A percentile compares a stretch with the other conserved stretches of the same genome.
These are phyloP conservation scores for Penicillium verhagenii DNA, from an alignment of 495 filamentous ascomycete genomes.

Conservation along the genomic window DNA sequence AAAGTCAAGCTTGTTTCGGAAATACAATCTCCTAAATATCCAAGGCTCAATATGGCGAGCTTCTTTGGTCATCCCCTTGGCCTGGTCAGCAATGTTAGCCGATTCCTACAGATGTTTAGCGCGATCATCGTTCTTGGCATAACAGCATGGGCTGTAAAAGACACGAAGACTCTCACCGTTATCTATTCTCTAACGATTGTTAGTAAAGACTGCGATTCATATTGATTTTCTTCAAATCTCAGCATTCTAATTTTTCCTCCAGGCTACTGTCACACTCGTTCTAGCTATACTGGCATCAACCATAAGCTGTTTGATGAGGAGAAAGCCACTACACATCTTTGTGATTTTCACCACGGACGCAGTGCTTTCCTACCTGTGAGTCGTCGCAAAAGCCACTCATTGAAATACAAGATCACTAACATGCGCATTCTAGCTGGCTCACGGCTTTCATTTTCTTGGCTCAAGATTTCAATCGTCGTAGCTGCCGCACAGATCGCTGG, in stretches of 20 bases:
- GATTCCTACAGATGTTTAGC: background rate
- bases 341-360: background rate
- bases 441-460: background rate
- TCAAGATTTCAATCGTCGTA: background rate
- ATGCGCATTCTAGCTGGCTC: background rate
- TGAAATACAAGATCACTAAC: background rate
- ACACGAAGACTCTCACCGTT: background rate
- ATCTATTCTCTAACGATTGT: background rate
- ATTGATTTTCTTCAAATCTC: background rate
- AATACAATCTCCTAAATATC: background rate
- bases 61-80: background rate
- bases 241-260: background rate
- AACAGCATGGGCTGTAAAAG: background rate
- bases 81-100: background rate
- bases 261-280: background rate
- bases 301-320: background rate
- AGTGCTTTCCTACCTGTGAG: background rate
- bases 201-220: background rate
- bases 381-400: background rate
- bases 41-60: background rate
- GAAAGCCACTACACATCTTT: background rate
- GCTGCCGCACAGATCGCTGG: background rate
- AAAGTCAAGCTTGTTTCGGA: no score
- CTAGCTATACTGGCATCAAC: background rate
- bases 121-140: background rate